phyloP scores from a whole-genome alignment of 768 basidiomycete genomes.

The Boletus sp. region DNA sequence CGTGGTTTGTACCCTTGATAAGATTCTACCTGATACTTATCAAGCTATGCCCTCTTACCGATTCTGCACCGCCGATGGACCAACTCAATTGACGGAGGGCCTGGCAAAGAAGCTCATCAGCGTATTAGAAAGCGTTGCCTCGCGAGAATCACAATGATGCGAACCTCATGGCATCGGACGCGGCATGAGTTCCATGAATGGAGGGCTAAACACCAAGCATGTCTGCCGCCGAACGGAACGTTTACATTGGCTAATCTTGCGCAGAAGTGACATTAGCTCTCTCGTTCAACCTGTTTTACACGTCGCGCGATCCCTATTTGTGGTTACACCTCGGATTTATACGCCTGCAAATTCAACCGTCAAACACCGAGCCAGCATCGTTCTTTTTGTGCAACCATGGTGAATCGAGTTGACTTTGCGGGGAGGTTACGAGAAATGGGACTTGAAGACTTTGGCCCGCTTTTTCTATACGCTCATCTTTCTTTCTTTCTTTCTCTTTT shows the following conservation, averaged over 20 bases:
- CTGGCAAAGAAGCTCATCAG: constrained; percentile 49
- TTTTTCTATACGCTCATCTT: too few species aligned
- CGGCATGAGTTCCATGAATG: not conserved
- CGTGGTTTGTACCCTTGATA: not conserved
- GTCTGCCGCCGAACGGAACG: not conserved
- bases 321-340: too few species aligned
- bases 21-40: constrained; percentile 74
- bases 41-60: constrained; percentile 84
- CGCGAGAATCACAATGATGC: constrained; percentile 28
- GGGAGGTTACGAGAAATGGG: too few species aligned
- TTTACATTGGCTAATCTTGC: not conserved
- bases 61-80: constrained; percentile 72
- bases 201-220: not conserved
- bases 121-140: constrained; percentile 35
- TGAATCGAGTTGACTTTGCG: too few species aligned
- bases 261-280: not conserved
- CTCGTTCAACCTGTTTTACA: not conserved
- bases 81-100: constrained; percentile 66
- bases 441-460: too few species aligned
- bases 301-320: too few species aligned
- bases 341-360: too few species aligned
- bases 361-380: too few species aligned
- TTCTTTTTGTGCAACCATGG: too few species aligned
- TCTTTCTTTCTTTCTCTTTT: too few species aligned
- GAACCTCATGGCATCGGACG: too few species aligned